A percentile compares a stretch with the other conserved stretches of the same genome.
These are phyloP conservation scores for Ashbya aceris DNA, from an alignment of 1,139 yeast genomes.

Conservation along the genomic window DNA sequence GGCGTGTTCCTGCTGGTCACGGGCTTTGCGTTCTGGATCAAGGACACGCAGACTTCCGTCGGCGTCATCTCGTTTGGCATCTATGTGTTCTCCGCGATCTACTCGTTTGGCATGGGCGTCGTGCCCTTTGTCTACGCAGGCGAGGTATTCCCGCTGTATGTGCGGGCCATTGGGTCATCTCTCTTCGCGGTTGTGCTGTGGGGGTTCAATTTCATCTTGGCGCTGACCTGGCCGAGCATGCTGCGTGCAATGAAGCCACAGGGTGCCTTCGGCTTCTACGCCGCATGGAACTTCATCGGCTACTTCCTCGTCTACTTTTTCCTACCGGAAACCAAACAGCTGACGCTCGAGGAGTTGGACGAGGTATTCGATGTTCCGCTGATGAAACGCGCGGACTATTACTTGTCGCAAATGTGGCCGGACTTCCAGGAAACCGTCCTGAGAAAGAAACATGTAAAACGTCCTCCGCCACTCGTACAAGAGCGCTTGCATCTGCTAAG, in stretches of 20 bases:
- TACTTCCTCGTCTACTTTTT: slow-evolving; percentile 59
- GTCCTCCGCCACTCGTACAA: slow-evolving; percentile 36
- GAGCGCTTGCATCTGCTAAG: no score
- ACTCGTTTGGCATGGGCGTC: slow-evolving; percentile 84
- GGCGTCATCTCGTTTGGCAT: slow-evolving; percentile 65
- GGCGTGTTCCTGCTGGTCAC: slow-evolving; percentile 56
- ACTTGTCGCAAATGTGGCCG: slow-evolving; percentile 38
- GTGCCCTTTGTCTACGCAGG: slow-evolving; percentile 88
- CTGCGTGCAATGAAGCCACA: slow-evolving; percentile 56
- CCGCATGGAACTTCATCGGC: slow-evolving; percentile 77
- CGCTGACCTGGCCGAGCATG: slow-evolving; percentile 77
- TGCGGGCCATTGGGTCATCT: slow-evolving; percentile 81
- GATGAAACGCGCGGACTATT: slow-evolving; percentile 46
- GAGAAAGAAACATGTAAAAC: slow-evolving; percentile 39
- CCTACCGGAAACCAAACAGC: slow-evolving; percentile 61
- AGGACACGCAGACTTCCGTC: slow-evolving; percentile 42
- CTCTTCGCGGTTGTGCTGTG: slow-evolving; percentile 78
- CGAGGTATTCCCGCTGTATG: slow-evolving; percentile 76
- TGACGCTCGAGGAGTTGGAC: slow-evolving; percentile 64
- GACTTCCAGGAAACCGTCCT: slow-evolving; percentile 34
- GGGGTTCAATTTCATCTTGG: slow-evolving; percentile 75
- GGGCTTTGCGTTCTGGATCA: slow-evolving; percentile 69
- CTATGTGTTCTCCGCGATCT: slow-evolving; percentile 62
- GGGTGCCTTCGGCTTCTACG: slow-evolving; percentile 86
- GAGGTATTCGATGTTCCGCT: slow-evolving; percentile 56